Base-by-base conservation (phyloP, 345 rosid genomes). In the Lagerstroemia speciosa region DNA sequence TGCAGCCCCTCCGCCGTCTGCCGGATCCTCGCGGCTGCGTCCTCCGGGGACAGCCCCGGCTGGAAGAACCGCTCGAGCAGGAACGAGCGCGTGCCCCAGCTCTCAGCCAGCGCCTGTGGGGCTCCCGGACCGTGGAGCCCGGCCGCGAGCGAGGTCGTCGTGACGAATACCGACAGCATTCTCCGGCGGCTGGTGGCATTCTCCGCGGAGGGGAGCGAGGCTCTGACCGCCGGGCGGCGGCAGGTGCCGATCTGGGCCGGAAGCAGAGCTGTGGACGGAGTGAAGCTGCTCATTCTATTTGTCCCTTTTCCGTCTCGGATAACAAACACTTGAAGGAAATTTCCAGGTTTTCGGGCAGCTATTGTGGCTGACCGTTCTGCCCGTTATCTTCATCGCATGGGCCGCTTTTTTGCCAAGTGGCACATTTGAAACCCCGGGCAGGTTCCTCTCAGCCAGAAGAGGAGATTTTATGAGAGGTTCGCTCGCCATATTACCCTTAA, bases 1-100 rank as follows among this genome's bases (percentile, higher is more conserved):
- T 86, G 92, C 34, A 93, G 73, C 55, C 97, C 97, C 67, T 89
- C 89, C 5, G 94, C 96, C 31, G 98, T 93, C 75, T 93, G 93
- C 70, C 76, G 82, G 57, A 93, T 93, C 76, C 98, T 87, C 14
- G 85, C 92, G 34, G 72, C 96, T n/a, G 98, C 83, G 1, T 87
- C 96, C 67, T 89, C 91, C 24, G 97, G 89, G 0, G 97, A 89
- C 50, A 91, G 66, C 7, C 83, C 88, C 2, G 91, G 98, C 85
- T 72, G 68, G 33, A 90, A 93, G 70, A 78, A 93, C 33, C 75
- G 82, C 66, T 93, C 96, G 74, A 71, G 72, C 0, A 91, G 15
- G 62, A 86, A 87, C 8, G 96, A 93, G 62, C 84, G 87, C 0
- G 89, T 86, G 5, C 96, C 98, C 98, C 98, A 90, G 26, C 78